Base-by-base conservation (phyloP, 179 eudicot species). In the Silene coronaria region DNA sequence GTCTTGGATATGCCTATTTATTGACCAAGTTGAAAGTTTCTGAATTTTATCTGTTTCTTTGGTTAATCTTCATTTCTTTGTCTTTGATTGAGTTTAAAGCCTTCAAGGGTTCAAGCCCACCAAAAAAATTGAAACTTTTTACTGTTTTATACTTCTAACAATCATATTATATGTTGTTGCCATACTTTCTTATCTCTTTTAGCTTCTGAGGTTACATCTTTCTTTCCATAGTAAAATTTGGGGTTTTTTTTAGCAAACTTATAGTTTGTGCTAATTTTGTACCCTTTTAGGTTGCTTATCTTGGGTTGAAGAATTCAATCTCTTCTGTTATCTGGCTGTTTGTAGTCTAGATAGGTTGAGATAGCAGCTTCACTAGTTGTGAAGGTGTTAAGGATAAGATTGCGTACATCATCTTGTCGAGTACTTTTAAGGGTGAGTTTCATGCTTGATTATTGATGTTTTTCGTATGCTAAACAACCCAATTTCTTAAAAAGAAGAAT, bases 151-250 rank as follows among this genome's bases (percentile, higher is more conserved):
- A 2, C 38, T 28, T 11, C 7, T 67, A 13, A 55, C 59, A 55
- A 55, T 17, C 22, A 55, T 55, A 24, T 45, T 77, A 16, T 77
- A 53, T 76, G 79, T 38, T 22, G 64, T 51, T 71, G 58, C 67
- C 75, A 67, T 59, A 51, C 53, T 32, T 78, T 78, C 76, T 75
- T 79, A 70, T 75, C 77, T 74, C 73, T 28, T 58, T 57, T 42
- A 59, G 24, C 38, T 21, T 68, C 24, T 36, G 19, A 53, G 67
- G 72, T 53, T 46, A 51, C 11, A 14, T 28, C 22, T 78, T 78
- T 57, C 28, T 64, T 73, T 63, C 71, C 58, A 24, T 30, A 71
- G 36, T 51, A 17, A 61, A 72, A 67, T 9, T 76, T 65, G 38
- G 70, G 32, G 53, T 5, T 72, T 45, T 28, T 6, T 23, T 59